A percentile compares a stretch with the other conserved stretches of the same genome.
These are phyloP conservation scores for Chaetomium olivaceum DNA, from an alignment of 2,329 filamentous ascomycete genomes.

Conservation along the genomic window DNA sequence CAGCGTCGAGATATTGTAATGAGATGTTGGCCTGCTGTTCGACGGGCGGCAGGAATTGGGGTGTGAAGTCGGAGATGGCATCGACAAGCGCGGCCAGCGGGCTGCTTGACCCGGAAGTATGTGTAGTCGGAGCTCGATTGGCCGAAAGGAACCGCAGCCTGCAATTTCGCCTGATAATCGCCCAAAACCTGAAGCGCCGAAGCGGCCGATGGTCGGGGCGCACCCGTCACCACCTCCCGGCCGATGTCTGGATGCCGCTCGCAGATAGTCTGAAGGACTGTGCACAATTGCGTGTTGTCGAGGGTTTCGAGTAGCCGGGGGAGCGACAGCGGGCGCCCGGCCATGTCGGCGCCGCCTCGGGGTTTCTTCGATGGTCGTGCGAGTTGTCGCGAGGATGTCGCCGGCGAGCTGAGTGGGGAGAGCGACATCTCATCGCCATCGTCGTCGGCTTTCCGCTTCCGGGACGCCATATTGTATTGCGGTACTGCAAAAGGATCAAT, in stretches of 20 bases:
- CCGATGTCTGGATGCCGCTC: slow-evolving; percentile 84
- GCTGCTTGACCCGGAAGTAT: slow-evolving; percentile 87
- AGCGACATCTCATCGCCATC: slow-evolving; percentile 89
- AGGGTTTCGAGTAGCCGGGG: slow-evolving; percentile 90
- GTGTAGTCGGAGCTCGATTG: slow-evolving; percentile 86
- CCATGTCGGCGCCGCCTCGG: slow-evolving; percentile 61
- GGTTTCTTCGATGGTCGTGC: slow-evolving; percentile 65
- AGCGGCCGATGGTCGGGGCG: slow-evolving; percentile 81
- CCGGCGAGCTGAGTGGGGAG: slow-evolving; percentile 81
- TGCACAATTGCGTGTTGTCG: slow-evolving; percentile 78
- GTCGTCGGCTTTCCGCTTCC: slow-evolving; percentile 85
- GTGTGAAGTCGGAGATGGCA: slow-evolving; percentile 89
- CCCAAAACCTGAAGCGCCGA: slow-evolving; percentile 78
- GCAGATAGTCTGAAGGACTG: slow-evolving; percentile 86
- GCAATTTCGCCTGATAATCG: slow-evolving; percentile 78
- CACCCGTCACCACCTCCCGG: slow-evolving; percentile 78
- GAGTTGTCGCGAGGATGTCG: slow-evolving; percentile 68
- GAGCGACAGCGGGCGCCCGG: slow-evolving; percentile 56
- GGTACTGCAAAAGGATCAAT: slow-evolving; percentile 41
- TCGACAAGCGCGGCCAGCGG: slow-evolving; percentile 80
- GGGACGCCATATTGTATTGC: slow-evolving; percentile 56
- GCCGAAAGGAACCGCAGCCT: slow-evolving; percentile 80
- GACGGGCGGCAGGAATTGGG: slow-evolving; percentile 89
- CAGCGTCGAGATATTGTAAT: slow-evolving; percentile 83
- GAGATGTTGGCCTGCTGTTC: slow-evolving; percentile 83